Base-by-base conservation (phyloP, 805 yeast genomes). In the Myxozyma kluyveri region DNA sequence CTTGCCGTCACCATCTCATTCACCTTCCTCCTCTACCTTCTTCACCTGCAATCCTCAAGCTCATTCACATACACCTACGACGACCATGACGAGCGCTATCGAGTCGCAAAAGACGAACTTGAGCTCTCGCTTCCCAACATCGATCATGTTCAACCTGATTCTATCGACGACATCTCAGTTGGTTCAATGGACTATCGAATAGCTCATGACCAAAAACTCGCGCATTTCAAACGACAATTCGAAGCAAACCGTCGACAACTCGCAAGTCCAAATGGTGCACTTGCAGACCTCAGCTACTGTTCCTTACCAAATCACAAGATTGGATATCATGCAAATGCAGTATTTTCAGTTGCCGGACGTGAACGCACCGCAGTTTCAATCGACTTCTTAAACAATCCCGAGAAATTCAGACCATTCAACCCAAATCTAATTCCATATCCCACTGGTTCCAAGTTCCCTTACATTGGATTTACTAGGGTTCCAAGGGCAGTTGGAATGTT, bases 391-490 rank as follows among this genome's bases (percentile, higher is more conserved):
- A 21, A 22, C n/a, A 36, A 29, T 21, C 49, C 32, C 6, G 26
- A 47, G 31, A 41, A 33, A 7, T 35, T 40, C n/a, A 14, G 26
- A n/a, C 42, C 45, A 23, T 52, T 38, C 37, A 52, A 52, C 27
- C 56, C 55, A 6, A 52, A 52, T 33, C n/a, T 52, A 14, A 38
- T 52, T 21, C 55, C 56, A 3, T 52, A 50, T 41, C 56, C 56
- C n/a, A 37, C 44, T 6, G 46, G 39, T 7, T 36, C 52, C 18
- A 39, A 39, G 31, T 10, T 6, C 22, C 51, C 50, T 3, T 52
- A 52, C n/a, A 9, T 52, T 17, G 56, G 45, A 10, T 29, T 52
- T 39, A 54, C 49, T 7, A 43, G 56, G 24, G 31, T 32, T 36
- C 17, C 36, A 24, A 48, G 56, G 14, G 33, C 12, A 9, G 38